Conservation (phyloP, 2,329 filamentous ascomycete genomes). For the Sclerotiophoma versabilis region DNA sequence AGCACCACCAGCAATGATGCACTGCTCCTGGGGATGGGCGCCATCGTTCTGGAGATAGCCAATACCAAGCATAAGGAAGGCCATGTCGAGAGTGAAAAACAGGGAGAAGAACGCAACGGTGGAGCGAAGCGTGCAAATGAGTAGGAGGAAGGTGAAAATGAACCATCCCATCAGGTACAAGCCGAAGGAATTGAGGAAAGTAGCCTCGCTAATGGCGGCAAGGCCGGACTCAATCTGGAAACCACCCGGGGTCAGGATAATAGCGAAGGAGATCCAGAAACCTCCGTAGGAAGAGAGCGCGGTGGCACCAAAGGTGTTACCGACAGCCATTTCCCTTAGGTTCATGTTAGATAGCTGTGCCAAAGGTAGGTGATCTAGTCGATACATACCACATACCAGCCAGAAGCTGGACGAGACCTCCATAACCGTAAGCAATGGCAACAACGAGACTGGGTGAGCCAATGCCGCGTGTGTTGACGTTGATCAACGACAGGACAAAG, state of each 20-base stretch:
- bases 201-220: conserved; percentile 31
- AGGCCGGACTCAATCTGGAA: conserved; percentile 59
- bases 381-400: conserved; percentile 64
- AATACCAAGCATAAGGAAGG: conserved; percentile 65
- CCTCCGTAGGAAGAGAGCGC: conserved; percentile 68
- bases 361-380: no score
- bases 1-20: conserved; percentile 61
- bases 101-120: conserved; percentile 66
- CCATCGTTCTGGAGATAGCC: conserved; percentile 59
- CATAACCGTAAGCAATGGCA: conserved; percentile 58
- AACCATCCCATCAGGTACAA: conserved; percentile 68
- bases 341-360: conserved; percentile 2
- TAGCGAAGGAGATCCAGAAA: conserved; percentile 68
- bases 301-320: conserved; percentile 70
- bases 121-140: conserved; percentile 64
- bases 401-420: conserved; percentile 59
- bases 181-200: conserved; percentile 62
- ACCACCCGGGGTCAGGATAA: conserved; percentile 63
- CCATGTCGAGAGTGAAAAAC: conserved; percentile 65
- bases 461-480: conserved; percentile 54
- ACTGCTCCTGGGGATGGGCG: conserved; percentile 48
- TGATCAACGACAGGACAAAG: conserved; percentile 64
- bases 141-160: conserved; percentile 64
- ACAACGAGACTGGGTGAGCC: conserved; percentile 56
- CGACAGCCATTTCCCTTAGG: conserved; percentile 62